These are phyloP conservation scores for Mycena alexandri DNA, from an alignment of 768 basidiomycete genomes.

Conservation along the genomic window DNA sequence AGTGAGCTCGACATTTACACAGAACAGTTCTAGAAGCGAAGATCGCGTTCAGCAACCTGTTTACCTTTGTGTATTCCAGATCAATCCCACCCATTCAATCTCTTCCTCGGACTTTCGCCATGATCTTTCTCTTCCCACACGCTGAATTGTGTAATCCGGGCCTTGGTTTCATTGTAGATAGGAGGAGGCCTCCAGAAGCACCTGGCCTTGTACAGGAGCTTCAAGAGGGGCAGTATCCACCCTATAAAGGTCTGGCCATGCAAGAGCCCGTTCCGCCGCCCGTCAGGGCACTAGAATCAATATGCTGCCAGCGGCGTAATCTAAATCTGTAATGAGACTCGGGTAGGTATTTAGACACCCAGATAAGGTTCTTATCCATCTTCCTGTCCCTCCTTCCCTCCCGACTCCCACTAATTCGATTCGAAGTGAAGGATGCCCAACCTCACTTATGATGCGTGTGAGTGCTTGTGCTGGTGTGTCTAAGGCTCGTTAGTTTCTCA, in stretches of 20 bases:
- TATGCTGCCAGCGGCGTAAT: background rate
- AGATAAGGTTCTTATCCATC: background rate
- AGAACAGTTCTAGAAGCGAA: too few relatives aligned
- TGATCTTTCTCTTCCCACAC: too few relatives aligned
- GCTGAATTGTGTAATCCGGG: background rate
- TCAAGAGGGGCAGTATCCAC: background rate
- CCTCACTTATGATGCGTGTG: conserved; percentile 47
- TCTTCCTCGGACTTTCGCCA: too few relatives aligned
- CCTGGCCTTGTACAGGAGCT: background rate
- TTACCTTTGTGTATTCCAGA: too few relatives aligned
- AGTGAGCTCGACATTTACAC: too few relatives aligned
- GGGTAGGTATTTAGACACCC: conserved; percentile 9
- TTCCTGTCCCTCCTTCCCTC: conserved; percentile 15
- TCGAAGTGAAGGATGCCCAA: conserved; percentile 47
- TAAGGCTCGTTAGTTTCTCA: background rate
- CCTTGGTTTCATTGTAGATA: background rate
- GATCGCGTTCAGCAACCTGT: too few relatives aligned
- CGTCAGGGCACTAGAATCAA: conserved; percentile 10
- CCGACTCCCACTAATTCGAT: conserved; percentile 13
- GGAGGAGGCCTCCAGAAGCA: background rate
- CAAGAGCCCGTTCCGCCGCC: background rate
- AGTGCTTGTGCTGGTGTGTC: conserved; percentile 18
- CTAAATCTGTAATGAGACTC: conserved; percentile 14
- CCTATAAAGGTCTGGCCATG: conserved; percentile 6
- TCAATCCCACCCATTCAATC: too few relatives aligned